phyloP scores from a whole-genome alignment of 2,329 filamentous ascomycete species.

The Gaeumannomyces sp. region DNA sequence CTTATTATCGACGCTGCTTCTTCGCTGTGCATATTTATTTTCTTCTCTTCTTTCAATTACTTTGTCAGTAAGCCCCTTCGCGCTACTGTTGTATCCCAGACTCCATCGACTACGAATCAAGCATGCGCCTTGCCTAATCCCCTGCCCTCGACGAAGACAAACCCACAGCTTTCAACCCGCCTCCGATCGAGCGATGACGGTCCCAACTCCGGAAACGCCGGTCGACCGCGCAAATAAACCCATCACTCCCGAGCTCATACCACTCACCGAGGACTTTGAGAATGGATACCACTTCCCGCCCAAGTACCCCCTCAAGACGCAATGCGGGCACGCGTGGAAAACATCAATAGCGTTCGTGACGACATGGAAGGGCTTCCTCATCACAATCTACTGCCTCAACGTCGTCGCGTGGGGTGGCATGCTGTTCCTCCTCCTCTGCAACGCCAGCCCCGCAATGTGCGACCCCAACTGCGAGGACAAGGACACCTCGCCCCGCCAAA shows the following conservation, averaged over 20 bases:
- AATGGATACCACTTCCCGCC: slow-evolving; percentile 63
- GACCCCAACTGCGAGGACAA: slow-evolving; percentile 62
- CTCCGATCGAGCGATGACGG: neutral
- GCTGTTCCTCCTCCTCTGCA: slow-evolving; percentile 79
- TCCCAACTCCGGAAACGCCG: neutral
- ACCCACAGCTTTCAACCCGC: neutral
- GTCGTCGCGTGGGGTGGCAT: slow-evolving; percentile 87
- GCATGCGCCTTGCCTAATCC: neutral
- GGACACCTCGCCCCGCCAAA: slow-evolving; percentile 62
- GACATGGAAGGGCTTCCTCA: slow-evolving; percentile 69
- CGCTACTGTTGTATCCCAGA: neutral
- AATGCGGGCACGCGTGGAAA: slow-evolving; percentile 49
- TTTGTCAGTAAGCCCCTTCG: neutral
- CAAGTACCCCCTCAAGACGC: slow-evolving; percentile 52
- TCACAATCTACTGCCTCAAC: slow-evolving; percentile 74
- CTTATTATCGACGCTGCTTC: neutral
- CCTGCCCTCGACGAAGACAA: neutral
- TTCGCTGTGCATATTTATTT: neutral
- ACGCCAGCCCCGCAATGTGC: slow-evolving; percentile 70
- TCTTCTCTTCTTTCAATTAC: neutral
- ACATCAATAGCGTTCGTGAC: slow-evolving; percentile 67
- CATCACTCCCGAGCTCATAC: slow-evolving; percentile 12
- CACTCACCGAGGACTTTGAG: slow-evolving; percentile 38
- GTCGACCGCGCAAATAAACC: slow-evolving; percentile 8
- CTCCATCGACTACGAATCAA: neutral